Percentiles rank a stretch among this genome's conserved stretches.
Evolutionary conservation across 2,329 filamentous ascomycete species (phyloP).

Genomic region (Colletotrichum tanaceti): DNA sequence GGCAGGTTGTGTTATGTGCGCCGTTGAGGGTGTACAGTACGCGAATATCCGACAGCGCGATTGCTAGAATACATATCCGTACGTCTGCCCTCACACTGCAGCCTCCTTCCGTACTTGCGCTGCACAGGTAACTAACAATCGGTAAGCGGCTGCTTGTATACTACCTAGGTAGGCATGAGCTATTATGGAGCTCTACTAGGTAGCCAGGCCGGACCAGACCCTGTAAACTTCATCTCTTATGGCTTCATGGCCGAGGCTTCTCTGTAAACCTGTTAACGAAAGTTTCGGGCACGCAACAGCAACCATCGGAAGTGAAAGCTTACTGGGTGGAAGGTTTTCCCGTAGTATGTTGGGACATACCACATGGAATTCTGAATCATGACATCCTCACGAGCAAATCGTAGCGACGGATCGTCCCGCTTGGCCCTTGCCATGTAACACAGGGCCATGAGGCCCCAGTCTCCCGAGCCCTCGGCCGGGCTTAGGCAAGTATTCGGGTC

Average conservation of each 20-base stretch:
- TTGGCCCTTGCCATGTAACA: slow-evolving; percentile 59
- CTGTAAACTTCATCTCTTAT: slow-evolving; percentile 42
- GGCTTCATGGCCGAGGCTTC: slow-evolving; percentile 40
- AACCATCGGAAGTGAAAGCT: slow-evolving; percentile 28
- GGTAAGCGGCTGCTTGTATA: background rate
- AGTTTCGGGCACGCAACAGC: background rate
- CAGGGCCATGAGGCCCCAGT: slow-evolving; percentile 57
- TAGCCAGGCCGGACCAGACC: slow-evolving; percentile 16
- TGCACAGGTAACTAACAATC: background rate
- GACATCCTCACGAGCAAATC: slow-evolving; percentile 45
- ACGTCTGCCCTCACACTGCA: background rate
- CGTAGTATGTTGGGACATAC: slow-evolving; percentile 61
- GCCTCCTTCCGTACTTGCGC: background rate
- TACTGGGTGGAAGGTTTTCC: slow-evolving; percentile 59
- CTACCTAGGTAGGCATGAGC: no score
- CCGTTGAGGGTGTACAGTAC: no score
- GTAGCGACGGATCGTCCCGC: slow-evolving; percentile 50
- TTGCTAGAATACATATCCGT: background rate
- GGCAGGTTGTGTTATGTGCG: background rate
- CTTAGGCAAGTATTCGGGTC: slow-evolving; percentile 53
- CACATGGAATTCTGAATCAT: slow-evolving; percentile 54
- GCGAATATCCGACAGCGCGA: background rate
- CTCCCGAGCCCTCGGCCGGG: slow-evolving; percentile 50
- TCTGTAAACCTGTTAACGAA: slow-evolving; percentile 30
- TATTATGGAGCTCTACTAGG: background rate